Conservation (phyloP, 768 basidiomycete species). For the Hydnomerulius pinastri region DNA sequence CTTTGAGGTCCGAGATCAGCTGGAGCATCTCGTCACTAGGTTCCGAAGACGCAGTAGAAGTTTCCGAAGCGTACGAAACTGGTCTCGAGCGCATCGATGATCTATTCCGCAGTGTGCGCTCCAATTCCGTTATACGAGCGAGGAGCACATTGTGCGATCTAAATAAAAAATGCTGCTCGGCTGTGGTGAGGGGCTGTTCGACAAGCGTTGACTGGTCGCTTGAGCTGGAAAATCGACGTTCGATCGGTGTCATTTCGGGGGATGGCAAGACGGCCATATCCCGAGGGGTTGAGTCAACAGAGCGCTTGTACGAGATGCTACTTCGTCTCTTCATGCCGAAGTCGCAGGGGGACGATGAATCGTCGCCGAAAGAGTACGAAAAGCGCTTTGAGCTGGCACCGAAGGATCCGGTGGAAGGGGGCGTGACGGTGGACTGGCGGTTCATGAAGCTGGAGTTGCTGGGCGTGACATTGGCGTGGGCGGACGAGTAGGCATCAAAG, state of each 20-base stretch:
- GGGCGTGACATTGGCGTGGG: slow-evolving; percentile 4
- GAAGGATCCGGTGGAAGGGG: slow-evolving; percentile 15
- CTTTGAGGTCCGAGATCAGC: slow-evolving; percentile 75
- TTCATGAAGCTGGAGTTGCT: background rate
- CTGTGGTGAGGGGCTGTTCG: slow-evolving; percentile 59
- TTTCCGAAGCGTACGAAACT: slow-evolving; percentile 51
- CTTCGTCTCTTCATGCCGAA: slow-evolving; percentile 51
- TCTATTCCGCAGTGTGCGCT: slow-evolving; percentile 57
- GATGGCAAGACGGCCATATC: slow-evolving; percentile 59
- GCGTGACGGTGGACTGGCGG: slow-evolving; percentile 7
- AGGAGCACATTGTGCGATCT: slow-evolving; percentile 83
- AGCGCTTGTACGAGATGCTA: slow-evolving; percentile 75
- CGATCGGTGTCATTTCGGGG: slow-evolving; percentile 73
- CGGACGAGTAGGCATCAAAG: slow-evolving; percentile 31
- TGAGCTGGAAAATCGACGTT: slow-evolving; percentile 41
- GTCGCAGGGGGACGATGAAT: slow-evolving; percentile 24
- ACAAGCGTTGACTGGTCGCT: slow-evolving; percentile 19
- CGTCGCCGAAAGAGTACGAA: slow-evolving; percentile 27
- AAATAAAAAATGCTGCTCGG: slow-evolving; percentile 85
- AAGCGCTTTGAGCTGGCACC: slow-evolving; percentile 18
- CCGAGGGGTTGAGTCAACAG: slow-evolving; percentile 35
- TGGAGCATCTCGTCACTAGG: slow-evolving; percentile 79
- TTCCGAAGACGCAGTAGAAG: slow-evolving; percentile 40
- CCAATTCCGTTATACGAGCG: slow-evolving; percentile 79
- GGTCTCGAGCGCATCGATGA: slow-evolving; percentile 47